These are phyloP conservation scores for Mortierella sp. DNA, from an alignment of 371 early-diverging fungal genomes.

Conservation along the genomic window DNA sequence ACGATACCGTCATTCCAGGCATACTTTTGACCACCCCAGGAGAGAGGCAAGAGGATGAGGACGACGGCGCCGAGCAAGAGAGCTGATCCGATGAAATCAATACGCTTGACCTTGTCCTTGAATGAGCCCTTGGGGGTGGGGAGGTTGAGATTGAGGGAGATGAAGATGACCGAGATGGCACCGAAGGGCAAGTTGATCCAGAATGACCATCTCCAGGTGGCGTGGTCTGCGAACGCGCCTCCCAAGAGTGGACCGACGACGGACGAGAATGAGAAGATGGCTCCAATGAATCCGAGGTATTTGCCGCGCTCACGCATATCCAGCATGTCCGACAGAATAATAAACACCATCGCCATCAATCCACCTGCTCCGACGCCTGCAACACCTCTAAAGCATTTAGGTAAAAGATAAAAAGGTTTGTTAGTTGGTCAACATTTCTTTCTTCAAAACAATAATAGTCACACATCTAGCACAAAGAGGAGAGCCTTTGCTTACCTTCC, in stretches of 20 bases:
- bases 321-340: slow-evolving; percentile 80
- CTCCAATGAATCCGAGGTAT: slow-evolving; percentile 68
- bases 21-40: slow-evolving; percentile 73
- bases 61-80: slow-evolving; percentile 66
- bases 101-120: slow-evolving; percentile 65
- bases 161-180: slow-evolving; percentile 66
- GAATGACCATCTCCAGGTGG: slow-evolving; percentile 76
- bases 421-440: not conserved
- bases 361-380: slow-evolving; percentile 91
- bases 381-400: slow-evolving; percentile 64
- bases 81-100: slow-evolving; percentile 77
- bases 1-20: slow-evolving; percentile 73
- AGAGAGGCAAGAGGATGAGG: slow-evolving; percentile 69
- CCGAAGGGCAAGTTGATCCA: slow-evolving; percentile 84
- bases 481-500: slow-evolving; percentile 40
- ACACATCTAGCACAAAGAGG: not conserved
- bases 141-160: slow-evolving; percentile 67
- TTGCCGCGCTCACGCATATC: slow-evolving; percentile 62
- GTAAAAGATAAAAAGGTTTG: not conserved
- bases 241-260: slow-evolving; percentile 82
- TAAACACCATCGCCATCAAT: slow-evolving; percentile 73
- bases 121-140: slow-evolving; percentile 63
- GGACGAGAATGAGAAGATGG: slow-evolving; percentile 69
- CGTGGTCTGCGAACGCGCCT: slow-evolving; percentile 77
- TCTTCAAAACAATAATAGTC: not conserved